Evolutionary conservation across 306 rosid species (phyloP), one percentile per base, ranked within the genome.

Genomic region (Luffa aegyptiaca): DNA sequence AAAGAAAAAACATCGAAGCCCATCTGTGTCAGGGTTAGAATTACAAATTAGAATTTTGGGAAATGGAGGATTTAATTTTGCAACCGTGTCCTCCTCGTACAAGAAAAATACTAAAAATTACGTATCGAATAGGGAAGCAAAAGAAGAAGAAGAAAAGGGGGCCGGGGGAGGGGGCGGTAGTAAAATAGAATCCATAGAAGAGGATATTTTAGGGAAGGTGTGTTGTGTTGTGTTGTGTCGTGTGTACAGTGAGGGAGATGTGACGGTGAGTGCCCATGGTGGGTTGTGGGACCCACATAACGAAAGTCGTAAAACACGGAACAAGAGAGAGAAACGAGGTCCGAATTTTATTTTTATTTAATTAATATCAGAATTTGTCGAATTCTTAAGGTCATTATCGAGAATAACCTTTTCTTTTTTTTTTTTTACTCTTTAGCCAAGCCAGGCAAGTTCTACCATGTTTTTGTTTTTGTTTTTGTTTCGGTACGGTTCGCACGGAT

Each of bases 291-390:
- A 39, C n/a, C 85, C 83, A 70, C 58, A 55, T 42, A 17, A 78
- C 81, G 5, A 81, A 87, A 90, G 92, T 88, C 91, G 86, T 80
- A 84, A 78, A 84, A 77, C 78, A 82, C 84, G 81, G 88, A 20
- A 39, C 42, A 4, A 26, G 20, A 5, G 51, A 58, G 10, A 9
- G 68, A 58, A 49, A 8, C 5, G 10, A 46, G 20, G 5, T 75
- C 17, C 17, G 45, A 48, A 49, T 31, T 75, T 75, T 17, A 33
- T 17, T 17, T 35, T 26, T 26, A 26, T 26, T 26, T 26, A 26
- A 0, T 26, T 26, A 26, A 0, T 26, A 26, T 26, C 31, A 26
- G 10, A 52, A 20, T 56, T 62, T 37, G 75, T 57, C 36, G 80
- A 86, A 88, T 75, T 83, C 62, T 84, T 76, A 75, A 87, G 81